Evolutionary conservation across 495 filamentous ascomycete genomes (phyloP), one percentile per base, ranked within the genome.

Genomic region (Daldinia vernicosa): DNA sequence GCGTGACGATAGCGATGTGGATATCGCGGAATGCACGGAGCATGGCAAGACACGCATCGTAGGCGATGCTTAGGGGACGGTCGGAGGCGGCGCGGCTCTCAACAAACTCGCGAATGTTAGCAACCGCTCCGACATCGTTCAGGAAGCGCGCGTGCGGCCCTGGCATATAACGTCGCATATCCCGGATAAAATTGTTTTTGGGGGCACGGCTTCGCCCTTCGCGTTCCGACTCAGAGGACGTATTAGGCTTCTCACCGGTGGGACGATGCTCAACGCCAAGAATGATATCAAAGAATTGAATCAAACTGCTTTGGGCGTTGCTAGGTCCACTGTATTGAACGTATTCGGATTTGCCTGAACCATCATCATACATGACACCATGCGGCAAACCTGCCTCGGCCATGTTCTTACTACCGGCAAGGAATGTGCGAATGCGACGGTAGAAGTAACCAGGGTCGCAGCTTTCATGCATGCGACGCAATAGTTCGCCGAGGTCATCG

Each of bases 351-450:
- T 82, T 80, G 28, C 88, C 88, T 2, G 80, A 83, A 19, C 92
- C 92, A 61, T 93, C 87, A 62, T 97, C 94, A 72, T 97, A 98
- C 14, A 94, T 81, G 19, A 99, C 88, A 0, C 95, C 95, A 69
- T 89, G 84, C 0, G 96, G 94, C 6, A 99, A 81, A 0, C 95
- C 95, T 0, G 94, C 95, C 56, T 93, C 93, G 32, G 84, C 89
- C 95, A 99, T 99, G 76, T 98, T 98, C 85, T 97, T 97, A 76
- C 92, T 93, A 6, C 95, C 95, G 7, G 95, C 95, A 3, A 99
- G 86, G 78, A 97, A 98, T 0, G 95, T 96, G 19, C 95, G 89
- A 71, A 99, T 95, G 43, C 89, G 89, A 78, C 97, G 88, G 79
- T 97, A 98, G 81, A 99, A 99, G 60, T 95, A 89, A 71, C 92